Conservation (phyloP, 176 grass and related monocot genomes). For the Aegilops longissima region DNA sequence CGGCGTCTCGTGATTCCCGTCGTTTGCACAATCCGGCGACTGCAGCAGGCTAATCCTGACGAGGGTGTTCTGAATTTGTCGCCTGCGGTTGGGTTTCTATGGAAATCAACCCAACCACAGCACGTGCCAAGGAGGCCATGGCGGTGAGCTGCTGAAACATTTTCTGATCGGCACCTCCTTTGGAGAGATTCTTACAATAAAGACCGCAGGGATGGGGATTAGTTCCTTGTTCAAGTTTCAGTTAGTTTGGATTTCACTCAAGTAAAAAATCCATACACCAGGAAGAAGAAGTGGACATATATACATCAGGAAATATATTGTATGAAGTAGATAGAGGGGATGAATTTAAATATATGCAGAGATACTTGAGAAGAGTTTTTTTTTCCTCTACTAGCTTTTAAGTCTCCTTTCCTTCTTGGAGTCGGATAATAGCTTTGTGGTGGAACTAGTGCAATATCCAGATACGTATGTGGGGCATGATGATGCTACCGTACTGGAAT, state of each 20-base stretch:
- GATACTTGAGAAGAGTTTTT: too few species aligned
- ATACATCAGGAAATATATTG: too few species aligned
- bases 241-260: not conserved
- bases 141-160: not conserved
- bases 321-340: too few species aligned
- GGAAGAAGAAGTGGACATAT: too few species aligned
- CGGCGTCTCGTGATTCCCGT: conserved; percentile 3
- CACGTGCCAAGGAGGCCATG: not conserved
- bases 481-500: too few species aligned
- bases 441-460: too few species aligned
- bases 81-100: not conserved
- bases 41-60: not conserved
- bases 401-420: too few species aligned
- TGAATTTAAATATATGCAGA: too few species aligned
- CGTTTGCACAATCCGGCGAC: not conserved
- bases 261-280: not conserved
- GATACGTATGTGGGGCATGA: too few species aligned
- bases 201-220: not conserved
- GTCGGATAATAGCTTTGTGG: too few species aligned
- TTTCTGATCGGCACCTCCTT: not conserved
- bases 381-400: too few species aligned
- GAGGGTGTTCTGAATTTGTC: not conserved
- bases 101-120: not conserved
- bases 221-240: not conserved
- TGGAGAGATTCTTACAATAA: not conserved